Conservation (phyloP, 2,329 filamentous ascomycete species). For the Diaporthe nobilis region DNA sequence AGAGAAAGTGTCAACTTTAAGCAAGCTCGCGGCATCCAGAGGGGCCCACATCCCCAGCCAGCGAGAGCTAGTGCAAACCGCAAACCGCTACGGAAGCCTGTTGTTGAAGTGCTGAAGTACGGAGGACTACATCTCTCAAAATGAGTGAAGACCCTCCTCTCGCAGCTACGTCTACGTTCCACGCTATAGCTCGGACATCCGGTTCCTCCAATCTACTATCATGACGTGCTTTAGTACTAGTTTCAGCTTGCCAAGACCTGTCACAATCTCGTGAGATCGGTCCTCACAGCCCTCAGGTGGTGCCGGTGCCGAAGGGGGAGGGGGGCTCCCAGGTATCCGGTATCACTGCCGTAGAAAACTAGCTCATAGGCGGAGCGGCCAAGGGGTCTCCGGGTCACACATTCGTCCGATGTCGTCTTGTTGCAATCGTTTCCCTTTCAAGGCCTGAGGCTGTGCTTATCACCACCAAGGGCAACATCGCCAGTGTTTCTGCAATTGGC, state of each 20-base stretch:
- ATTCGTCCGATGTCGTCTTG: constrained; percentile 2
- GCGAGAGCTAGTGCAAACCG: not conserved
- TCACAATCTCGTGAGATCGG: constrained; percentile 24
- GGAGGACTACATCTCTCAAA: not conserved
- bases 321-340: not conserved
- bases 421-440: constrained; percentile 17
- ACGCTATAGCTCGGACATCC: constrained; percentile 23
- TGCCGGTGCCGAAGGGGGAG: not conserved
- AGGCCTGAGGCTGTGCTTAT: constrained; percentile 21
- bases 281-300: not conserved
- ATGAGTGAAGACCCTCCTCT: not conserved
- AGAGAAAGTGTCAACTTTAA: constrained; percentile 5
- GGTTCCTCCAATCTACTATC: constrained; percentile 20
- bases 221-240: constrained; percentile 18
- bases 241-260: constrained; percentile 33
- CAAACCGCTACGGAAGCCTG: not conserved
- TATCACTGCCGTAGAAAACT: constrained; percentile 15
- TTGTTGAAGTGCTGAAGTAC: not conserved
- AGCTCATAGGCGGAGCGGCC: constrained; percentile 21
- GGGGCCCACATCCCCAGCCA: not conserved
- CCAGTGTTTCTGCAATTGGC: constrained; percentile 22
- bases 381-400: constrained; percentile 28
- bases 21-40: constrained; percentile 1
- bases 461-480: constrained; percentile 14
- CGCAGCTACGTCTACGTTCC: not conserved